Evolutionary conservation across 441 rosid genomes (phyloP), one percentile per base, ranked within the genome.

Genomic region (Populus hybrid): DNA sequence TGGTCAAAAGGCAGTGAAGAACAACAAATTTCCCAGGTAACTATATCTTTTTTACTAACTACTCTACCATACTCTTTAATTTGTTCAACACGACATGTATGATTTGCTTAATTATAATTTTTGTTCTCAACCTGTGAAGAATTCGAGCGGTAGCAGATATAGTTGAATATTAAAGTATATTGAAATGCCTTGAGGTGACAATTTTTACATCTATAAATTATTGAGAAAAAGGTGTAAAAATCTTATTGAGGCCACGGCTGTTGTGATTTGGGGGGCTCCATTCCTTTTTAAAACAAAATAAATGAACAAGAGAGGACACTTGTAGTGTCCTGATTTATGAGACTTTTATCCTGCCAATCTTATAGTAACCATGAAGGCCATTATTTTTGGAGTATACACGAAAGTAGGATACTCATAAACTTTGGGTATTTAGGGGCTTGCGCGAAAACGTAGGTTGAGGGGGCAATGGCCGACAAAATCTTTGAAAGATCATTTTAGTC

Each of bases 11-110:
- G 87, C 88, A 16, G 90, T 88, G 2, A 88, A 88, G 77, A 84
- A 82, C 78, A 85, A 87, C 85, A 88, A 84, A 76, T 88, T 87
- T 73, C 91, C 91, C 64, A 88, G 91, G 91, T 88, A 74, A 80
- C 79, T 73, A 34, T 34, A 2, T 23, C 6, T 35, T 21, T 66
- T 61, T 23, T 7, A 1, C 7, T 61, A 6, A 3, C 21, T 23
- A 6, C 4, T n/a, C 7, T 3, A 2, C 0, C 14, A 50, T 50
- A 19, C 23, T 61, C 23, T 61, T 61, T 61, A 16, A 16, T 19
- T 61, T 61, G 5, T 61, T 61, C 4, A 63, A 63, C 9, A 18
- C n/a, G 19, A 63, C 38, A 35, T 35, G 8, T 50, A 5, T 50
- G 50, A 38, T 38, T 38, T 38, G 46, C 46, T 9, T 38, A 38